Evolutionary conservation across 805 yeast genomes (phyloP), one percentile per base, ranked within the genome.

Genomic region (Wickerhamiella lipophila): DNA sequence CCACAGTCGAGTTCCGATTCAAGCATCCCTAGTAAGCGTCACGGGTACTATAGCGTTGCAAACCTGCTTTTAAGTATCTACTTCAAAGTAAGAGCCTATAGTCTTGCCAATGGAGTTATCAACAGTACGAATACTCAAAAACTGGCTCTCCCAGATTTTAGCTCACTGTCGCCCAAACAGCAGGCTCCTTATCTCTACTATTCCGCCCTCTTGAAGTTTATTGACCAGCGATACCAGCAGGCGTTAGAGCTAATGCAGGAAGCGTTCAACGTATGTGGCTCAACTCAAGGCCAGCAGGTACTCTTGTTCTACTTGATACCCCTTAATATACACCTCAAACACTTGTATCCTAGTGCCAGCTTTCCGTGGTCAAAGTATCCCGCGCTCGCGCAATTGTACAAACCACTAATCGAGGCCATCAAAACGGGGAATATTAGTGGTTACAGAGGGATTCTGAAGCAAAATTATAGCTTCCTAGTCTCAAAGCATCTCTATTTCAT

Each of bases 91-190:
- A 42, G 50, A 12, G 58, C 56, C 5, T 52, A 50, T 26, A 39
- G 58, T 12, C 53, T 56, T 16, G 59, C 58, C 12, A 55, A 54
- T 8, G 60, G 59, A 2, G 50, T 55, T 6, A 18, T 57, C 16
- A 43, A 50, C 26, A 58, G 57, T 3, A 38, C 55, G 11, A 30
- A 27, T 1, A 50, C 49, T 27, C 53, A 53, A 22, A 11, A 46
- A 6, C 13, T 2, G 11, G 42, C 36, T 12, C 38, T 56, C 15
- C 54, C 59, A 6, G 53, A 57, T 6, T 40, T 58, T 3, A 18
- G 38, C 3, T 2, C 8, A 2, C 32, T 44, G 8, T 15, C 38
- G 11, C 16, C 30, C 5, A n/a, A 34, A n/a, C 15, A 21, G 18
- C 42, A 53, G 7, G 47, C 44, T 12, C 40, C 52, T 29, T 57